Percentiles rank a stretch among this genome's conserved stretches.
These are phyloP conservation scores for Plasmodium reichenowi DNA, from an alignment of 169 alveolate species.

Conservation along the genomic window DNA sequence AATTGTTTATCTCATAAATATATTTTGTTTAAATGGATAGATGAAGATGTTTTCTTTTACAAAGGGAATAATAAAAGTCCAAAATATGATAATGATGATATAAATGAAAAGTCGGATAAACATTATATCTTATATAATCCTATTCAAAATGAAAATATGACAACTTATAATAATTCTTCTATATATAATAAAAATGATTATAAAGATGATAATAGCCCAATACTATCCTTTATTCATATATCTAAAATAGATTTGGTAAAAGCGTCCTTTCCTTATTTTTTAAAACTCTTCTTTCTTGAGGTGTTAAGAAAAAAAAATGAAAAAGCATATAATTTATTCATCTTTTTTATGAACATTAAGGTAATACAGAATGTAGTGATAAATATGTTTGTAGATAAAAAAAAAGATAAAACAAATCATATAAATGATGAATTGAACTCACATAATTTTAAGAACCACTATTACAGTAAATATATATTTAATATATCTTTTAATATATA, in stretches of 20 bases:
- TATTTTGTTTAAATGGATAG: slow-evolving; percentile 25
- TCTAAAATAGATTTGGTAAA: slow-evolving; percentile 25
- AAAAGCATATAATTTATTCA: background rate
- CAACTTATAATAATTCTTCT: no score
- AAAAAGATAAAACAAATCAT: background rate
- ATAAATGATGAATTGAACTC: background rate
- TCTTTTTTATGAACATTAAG: background rate
- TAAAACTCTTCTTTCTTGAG: background rate
- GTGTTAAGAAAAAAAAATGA: slow-evolving; percentile 22
- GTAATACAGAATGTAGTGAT: slow-evolving; percentile 4
- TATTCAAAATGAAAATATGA: no score
- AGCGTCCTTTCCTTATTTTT: slow-evolving; percentile 1
- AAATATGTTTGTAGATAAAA: background rate
- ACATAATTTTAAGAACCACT: background rate
- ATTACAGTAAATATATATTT: slow-evolving; percentile 12
- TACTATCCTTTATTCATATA: slow-evolving; percentile 12
- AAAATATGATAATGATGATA: background rate
- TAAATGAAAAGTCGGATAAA: background rate
- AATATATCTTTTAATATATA: slow-evolving; percentile 35
- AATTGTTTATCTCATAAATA: slow-evolving; percentile 43
- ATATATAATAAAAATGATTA: background rate
- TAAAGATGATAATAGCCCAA: background rate
- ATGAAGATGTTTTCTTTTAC: background rate
- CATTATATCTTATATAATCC: no score
- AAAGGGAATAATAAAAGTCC: background rate